phyloP scores from a whole-genome alignment of 805 yeast genomes.

The Ogataea populi-albae region DNA sequence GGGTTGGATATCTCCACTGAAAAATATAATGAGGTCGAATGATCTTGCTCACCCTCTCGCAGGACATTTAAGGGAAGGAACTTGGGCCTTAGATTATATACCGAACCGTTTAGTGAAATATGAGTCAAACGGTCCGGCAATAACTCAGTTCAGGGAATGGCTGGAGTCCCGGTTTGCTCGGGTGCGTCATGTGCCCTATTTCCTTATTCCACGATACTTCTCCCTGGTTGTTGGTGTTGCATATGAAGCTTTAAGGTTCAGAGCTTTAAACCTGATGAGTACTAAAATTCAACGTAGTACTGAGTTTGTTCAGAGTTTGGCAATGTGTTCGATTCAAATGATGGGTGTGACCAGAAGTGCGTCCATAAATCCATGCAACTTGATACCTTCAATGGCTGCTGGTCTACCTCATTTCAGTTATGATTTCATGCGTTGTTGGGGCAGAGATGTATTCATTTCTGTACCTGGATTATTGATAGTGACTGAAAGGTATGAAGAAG shows the following conservation, averaged over 20 bases:
- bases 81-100: slow-evolving; percentile 85
- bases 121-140: slow-evolving; percentile 39
- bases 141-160: slow-evolving; percentile 66
- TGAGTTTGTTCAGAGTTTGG: slow-evolving; percentile 72
- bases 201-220: slow-evolving; percentile 82
- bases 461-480: slow-evolving; percentile 77
- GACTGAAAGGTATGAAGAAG: slow-evolving; percentile 76
- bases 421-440: slow-evolving; percentile 97
- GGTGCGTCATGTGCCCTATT: slow-evolving; percentile 68
- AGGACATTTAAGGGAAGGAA: slow-evolving; percentile 74
- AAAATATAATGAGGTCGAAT: slow-evolving; percentile 59
- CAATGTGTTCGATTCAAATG: slow-evolving; percentile 85
- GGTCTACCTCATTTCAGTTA: slow-evolving; percentile 93
- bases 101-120: slow-evolving; percentile 60
- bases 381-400: slow-evolving; percentile 83
- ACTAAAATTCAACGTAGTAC: slow-evolving; percentile 57
- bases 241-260: slow-evolving; percentile 74
- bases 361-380: slow-evolving; percentile 62
- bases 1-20: slow-evolving; percentile 81
- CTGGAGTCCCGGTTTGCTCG: slow-evolving; percentile 59
- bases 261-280: slow-evolving; percentile 59
- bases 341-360: slow-evolving; percentile 70
- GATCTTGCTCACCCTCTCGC: slow-evolving; percentile 83
- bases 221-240: slow-evolving; percentile 78
- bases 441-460: slow-evolving; percentile 91